A percentile compares a stretch with the other conserved stretches of the same genome.
Conservation (phyloP, 2,329 filamentous ascomycete species). For the Monosporascus sp. region DNA sequence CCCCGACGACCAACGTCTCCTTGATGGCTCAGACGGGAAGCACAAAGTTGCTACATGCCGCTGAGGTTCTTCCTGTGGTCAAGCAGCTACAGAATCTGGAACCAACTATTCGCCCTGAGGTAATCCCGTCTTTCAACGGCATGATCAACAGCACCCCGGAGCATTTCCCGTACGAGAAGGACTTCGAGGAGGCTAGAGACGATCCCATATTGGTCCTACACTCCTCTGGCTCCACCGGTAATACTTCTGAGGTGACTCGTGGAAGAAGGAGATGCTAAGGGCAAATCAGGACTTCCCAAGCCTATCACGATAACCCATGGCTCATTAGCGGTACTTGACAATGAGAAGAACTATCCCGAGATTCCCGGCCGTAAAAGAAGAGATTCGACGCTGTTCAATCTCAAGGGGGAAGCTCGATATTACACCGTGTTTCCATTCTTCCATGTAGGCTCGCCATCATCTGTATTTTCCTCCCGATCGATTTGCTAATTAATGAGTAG, state of each 20-base stretch:
- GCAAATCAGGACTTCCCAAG: constrained; percentile 12
- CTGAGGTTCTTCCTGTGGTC: constrained; percentile 10
- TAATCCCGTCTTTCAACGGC: constrained; percentile 13
- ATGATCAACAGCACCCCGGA: constrained; percentile 12
- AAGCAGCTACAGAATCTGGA: constrained; percentile 1
- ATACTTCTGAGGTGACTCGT: not conserved
- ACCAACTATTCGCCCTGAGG: not conserved
- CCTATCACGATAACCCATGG: constrained; percentile 16
- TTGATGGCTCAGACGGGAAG: constrained; percentile 14
- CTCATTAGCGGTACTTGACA: constrained; percentile 12
- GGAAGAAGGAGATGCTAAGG: not conserved
- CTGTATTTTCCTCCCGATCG: not conserved
- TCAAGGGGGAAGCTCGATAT: constrained; percentile 11
- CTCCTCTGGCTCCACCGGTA: constrained; percentile 22
- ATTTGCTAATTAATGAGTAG: not conserved
- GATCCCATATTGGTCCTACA: constrained; percentile 19
- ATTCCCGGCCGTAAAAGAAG: constrained; percentile 9
- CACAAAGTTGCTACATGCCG: constrained; percentile 11
- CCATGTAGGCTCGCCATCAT: constrained; percentile 2
- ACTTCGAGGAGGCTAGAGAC: constrained; percentile 13
- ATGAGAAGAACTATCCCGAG: constrained; percentile 9
- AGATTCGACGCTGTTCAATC: constrained; percentile 13
- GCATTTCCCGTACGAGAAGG: constrained; percentile 12
- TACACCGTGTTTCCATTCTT: constrained; percentile 17
- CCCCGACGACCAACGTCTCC: constrained; percentile 9